A percentile compares a stretch with the other conserved stretches of the same genome.
phyloP scores from a whole-genome alignment of 305 asterid species.

The Fraxinus ornus region DNA sequence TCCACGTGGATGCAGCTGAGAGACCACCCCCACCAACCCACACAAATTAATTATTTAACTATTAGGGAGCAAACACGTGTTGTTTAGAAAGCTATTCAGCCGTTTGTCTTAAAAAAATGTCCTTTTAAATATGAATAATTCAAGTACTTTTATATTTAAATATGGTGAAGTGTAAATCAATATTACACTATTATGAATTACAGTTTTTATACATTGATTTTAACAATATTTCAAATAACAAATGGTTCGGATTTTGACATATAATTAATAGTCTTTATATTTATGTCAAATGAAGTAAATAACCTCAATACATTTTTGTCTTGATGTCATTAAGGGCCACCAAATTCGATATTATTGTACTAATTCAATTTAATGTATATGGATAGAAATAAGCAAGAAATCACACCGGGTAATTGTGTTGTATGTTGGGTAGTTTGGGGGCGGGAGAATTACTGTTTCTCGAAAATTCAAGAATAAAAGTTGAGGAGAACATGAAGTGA shows the following conservation, averaged over 20 bases:
- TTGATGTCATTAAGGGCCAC: not conserved
- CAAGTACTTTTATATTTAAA: not conserved
- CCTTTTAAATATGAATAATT: not conserved
- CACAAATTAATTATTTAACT: not conserved
- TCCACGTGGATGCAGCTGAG: not conserved
- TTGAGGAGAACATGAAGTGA: no score
- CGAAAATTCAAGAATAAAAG: no score
- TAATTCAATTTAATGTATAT: not conserved
- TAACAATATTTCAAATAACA: no score
- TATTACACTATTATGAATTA: no score
- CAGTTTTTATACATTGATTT: no score
- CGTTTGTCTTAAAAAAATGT: not conserved
- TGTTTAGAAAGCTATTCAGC: not conserved
- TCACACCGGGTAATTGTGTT: not conserved
- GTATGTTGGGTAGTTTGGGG: not conserved
- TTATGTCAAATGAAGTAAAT: not conserved
- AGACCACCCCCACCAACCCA: not conserved
- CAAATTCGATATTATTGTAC: not conserved
- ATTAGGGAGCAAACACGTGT: not conserved
- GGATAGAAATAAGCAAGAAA: not conserved
- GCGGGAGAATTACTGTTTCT: not conserved
- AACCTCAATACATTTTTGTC: not conserved
- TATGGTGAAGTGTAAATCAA: no score
- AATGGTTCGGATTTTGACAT: no score
- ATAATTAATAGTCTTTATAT: not conserved